phyloP scores from a whole-genome alignment of 805 yeast species.

The Yamadazyma olivae region DNA sequence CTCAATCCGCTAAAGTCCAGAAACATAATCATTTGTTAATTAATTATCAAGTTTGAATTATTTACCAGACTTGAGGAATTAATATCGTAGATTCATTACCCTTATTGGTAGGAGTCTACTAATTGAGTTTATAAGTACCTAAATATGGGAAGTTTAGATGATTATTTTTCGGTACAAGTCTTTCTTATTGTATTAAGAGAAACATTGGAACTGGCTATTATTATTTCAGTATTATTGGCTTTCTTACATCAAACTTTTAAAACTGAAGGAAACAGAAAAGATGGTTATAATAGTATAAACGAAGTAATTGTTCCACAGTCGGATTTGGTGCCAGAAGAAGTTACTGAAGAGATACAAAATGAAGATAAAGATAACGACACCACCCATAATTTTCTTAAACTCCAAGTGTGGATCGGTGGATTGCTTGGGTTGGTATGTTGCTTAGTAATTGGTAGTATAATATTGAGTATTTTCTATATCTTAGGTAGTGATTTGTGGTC shows the following conservation, averaged over 20 bases:
- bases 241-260: constrained; percentile 58
- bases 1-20: background rate
- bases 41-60: too few relatives aligned
- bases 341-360: background rate
- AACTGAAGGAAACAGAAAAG: background rate
- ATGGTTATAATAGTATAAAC: background rate
- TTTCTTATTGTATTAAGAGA: constrained; percentile 73
- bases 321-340: background rate
- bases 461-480: constrained; percentile 37
- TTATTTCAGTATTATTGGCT: constrained; percentile 69
- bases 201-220: constrained; percentile 73
- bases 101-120: too few relatives aligned
- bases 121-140: background rate
- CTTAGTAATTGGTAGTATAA: constrained; percentile 36
- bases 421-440: constrained; percentile 37
- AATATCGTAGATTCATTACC: too few relatives aligned
- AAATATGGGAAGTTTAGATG: constrained; percentile 16
- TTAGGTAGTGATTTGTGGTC: constrained; percentile 45
- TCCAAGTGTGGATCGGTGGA: constrained; percentile 46
- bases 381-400: constrained; percentile 21
- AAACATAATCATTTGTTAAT: too few relatives aligned
- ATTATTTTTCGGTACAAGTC: constrained; percentile 66
- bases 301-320: background rate
- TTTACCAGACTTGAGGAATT: too few relatives aligned
- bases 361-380: background rate